phyloP scores from a whole-genome alignment of 805 yeast species.

The Sugiyamaella qingdaonensis region DNA sequence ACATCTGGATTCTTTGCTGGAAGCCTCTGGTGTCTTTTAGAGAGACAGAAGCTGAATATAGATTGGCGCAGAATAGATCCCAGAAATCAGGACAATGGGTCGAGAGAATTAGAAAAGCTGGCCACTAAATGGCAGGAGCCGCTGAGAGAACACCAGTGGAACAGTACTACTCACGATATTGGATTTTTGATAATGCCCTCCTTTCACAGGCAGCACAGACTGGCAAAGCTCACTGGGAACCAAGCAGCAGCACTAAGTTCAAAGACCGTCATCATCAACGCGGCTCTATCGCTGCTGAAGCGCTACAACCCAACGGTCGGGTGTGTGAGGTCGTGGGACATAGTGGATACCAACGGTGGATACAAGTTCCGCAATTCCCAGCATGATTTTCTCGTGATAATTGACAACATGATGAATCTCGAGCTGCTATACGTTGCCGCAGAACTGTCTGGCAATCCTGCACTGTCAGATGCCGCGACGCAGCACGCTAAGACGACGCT shows the following conservation, averaged over 20 bases:
- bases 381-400: slow-evolving; percentile 31
- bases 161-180: slow-evolving; percentile 32
- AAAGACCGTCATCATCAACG: slow-evolving; percentile 22
- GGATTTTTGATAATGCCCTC: slow-evolving; percentile 32
- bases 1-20: slow-evolving; percentile 24
- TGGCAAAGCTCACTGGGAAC: slow-evolving; percentile 17
- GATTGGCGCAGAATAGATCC: not conserved
- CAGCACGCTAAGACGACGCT: slow-evolving; percentile 33
- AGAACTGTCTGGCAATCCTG: slow-evolving; percentile 27
- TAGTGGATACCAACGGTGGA: slow-evolving; percentile 18
- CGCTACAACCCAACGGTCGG: slow-evolving; percentile 27
- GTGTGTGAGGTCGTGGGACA: slow-evolving; percentile 31
- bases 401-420: slow-evolving; percentile 28
- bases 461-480: slow-evolving; percentile 29
- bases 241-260: slow-evolving; percentile 14
- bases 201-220: slow-evolving; percentile 24
- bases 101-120: not conserved
- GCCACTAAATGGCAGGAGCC: slow-evolving; percentile 14
- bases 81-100: not conserved
- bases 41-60: slow-evolving; percentile 9
- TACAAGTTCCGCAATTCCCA: slow-evolving; percentile 20
- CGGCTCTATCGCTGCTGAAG: slow-evolving; percentile 30
- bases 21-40: slow-evolving; percentile 15
- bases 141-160: slow-evolving; percentile 15
- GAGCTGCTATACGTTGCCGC: slow-evolving; percentile 31